These are phyloP conservation scores for Puccinia triticina DNA, from an alignment of 1,284 basidiomycete genomes.

Conservation along the genomic window DNA sequence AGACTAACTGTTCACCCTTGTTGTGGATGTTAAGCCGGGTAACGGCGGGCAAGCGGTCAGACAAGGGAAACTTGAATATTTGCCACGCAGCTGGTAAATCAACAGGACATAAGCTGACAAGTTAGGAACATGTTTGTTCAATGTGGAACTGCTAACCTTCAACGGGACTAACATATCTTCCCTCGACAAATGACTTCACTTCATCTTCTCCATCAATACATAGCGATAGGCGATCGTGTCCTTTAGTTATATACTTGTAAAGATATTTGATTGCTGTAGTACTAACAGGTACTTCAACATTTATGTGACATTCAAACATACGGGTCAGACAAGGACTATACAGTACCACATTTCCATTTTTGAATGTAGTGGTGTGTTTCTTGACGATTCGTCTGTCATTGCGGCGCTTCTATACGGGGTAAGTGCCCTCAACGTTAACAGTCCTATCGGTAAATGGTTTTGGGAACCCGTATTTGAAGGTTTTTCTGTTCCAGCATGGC, in stretches of 20 bases:
- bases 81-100: conserved; percentile 59
- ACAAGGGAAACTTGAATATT: conserved; percentile 59
- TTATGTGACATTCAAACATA: no score
- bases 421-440: neutral
- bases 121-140: no score
- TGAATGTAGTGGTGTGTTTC: neutral
- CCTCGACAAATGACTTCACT: neutral
- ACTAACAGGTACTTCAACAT: no score
- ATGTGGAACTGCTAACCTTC: neutral
- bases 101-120: no score
- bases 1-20: no score
- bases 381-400: neutral
- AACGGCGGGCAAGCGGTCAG: no score
- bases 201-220: neutral
- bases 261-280: no score
- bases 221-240: neutral
- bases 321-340: conserved; percentile 1
- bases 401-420: neutral
- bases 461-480: conserved; percentile 12
- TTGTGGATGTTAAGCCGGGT: no score
- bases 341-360: conserved; percentile 14
- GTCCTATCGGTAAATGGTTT: neutral
- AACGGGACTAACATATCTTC: neutral
- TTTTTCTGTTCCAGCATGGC: neutral
- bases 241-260: conserved; percentile 31